phyloP scores from a whole-genome alignment of 257 asterid genomes.

The Eustoma russellianum region DNA sequence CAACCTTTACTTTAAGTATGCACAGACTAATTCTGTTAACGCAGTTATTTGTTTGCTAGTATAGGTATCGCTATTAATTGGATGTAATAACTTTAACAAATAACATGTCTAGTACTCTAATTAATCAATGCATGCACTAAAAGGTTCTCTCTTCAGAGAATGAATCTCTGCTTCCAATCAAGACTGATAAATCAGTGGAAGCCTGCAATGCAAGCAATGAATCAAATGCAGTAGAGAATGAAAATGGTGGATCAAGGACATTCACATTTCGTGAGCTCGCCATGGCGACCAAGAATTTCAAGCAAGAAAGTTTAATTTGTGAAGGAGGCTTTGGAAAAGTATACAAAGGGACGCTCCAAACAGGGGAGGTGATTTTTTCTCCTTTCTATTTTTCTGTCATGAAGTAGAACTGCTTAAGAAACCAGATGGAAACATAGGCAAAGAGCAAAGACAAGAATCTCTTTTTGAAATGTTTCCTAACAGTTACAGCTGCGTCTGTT shows the following conservation, averaged over 20 bases:
- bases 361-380: conserved; percentile 48
- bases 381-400: not conserved
- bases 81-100: no score
- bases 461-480: not conserved
- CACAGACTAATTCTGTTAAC: no score
- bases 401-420: no score
- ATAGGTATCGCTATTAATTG: no score
- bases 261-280: conserved; percentile 94
- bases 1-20: no score
- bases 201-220: conserved; percentile 6
- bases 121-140: no score
- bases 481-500: not conserved
- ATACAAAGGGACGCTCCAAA: conserved; percentile 55
- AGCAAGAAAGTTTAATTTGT: conserved; percentile 55
- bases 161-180: not conserved
- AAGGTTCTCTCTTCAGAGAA: no score
- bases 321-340: conserved; percentile 85
- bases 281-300: conserved; percentile 80
- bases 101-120: no score
- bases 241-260: conserved; percentile 25
- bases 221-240: conserved; percentile 14
- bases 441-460: not conserved
- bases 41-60: no score
- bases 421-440: no score
- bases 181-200: conserved; percentile 7